These are phyloP conservation scores for Diutina mesorugosa DNA, from an alignment of 1,139 yeast species.

Conservation along the genomic window DNA sequence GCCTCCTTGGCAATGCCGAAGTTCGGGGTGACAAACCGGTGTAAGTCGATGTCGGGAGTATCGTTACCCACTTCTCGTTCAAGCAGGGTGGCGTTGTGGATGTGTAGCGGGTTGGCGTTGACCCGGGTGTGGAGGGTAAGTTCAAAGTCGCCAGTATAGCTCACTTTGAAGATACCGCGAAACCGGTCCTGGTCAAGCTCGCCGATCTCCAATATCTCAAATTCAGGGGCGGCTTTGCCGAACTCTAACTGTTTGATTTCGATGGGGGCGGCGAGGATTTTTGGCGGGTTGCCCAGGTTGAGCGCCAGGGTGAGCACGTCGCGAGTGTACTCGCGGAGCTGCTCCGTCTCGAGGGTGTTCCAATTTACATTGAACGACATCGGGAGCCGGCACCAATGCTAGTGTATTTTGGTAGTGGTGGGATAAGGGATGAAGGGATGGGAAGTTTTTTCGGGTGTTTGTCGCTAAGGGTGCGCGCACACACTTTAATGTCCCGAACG, in stretches of 20 bases:
- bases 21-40: conserved; percentile 46
- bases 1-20: conserved; percentile 57
- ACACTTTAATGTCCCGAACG: not conserved
- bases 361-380: conserved; percentile 79
- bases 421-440: not conserved
- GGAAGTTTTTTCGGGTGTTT: not conserved
- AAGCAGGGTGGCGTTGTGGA: conserved; percentile 39
- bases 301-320: conserved; percentile 66
- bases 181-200: conserved; percentile 72
- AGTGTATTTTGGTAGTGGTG: not conserved
- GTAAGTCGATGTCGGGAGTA: not conserved
- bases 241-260: conserved; percentile 62
- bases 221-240: conserved; percentile 66
- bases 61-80: conserved; percentile 19
- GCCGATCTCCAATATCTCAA: conserved; percentile 78
- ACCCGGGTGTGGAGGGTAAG: conserved; percentile 72
- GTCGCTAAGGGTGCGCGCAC: not conserved
- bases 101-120: conserved; percentile 73
- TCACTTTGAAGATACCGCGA: conserved; percentile 75
- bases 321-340: conserved; percentile 52
- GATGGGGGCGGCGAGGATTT: conserved; percentile 63
- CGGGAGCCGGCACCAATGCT: not conserved
- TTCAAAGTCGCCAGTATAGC: conserved; percentile 70
- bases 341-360: conserved; percentile 64
- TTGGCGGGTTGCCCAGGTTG: conserved; percentile 65